These are phyloP conservation scores for Chamaecyparis obtusa DNA, from an alignment of 75 land plant genomes.

Conservation along the genomic window DNA sequence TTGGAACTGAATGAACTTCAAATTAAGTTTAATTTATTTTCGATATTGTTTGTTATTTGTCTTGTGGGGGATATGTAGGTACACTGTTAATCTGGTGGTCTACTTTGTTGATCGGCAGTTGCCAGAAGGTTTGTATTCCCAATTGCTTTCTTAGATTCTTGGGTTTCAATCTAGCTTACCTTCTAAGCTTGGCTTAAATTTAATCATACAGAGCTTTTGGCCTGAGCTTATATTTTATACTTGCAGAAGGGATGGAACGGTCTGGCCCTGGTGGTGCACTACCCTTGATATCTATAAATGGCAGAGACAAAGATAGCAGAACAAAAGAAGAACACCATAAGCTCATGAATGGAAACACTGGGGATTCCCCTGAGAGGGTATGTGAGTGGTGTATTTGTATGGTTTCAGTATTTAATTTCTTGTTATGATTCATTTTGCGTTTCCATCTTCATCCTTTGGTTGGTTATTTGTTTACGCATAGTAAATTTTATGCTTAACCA, in stretches of 20 bases:
- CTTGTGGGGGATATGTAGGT: slow-evolving; percentile 50
- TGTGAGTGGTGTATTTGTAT: background rate
- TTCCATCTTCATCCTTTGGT: background rate
- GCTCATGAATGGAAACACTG: slow-evolving; percentile 75
- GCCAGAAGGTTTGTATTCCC: slow-evolving; percentile 49
- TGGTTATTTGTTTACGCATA: background rate
- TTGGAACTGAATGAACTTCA: background rate
- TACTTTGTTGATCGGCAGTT: slow-evolving; percentile 78
- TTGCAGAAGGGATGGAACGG: slow-evolving; percentile 71
- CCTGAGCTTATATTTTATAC: background rate
- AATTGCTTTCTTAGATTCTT: background rate
- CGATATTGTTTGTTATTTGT: background rate
- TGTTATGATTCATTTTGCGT: background rate
- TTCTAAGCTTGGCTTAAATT: background rate
- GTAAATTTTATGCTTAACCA: background rate
- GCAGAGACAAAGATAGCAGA: slow-evolving; percentile 63
- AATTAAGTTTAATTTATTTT: background rate
- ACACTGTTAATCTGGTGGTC: slow-evolving; percentile 87
- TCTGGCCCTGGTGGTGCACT: slow-evolving; percentile 21
- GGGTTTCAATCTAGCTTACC: background rate
- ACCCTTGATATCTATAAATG: slow-evolving; percentile 57
- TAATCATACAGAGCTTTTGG: background rate
- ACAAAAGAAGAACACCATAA: slow-evolving; percentile 73
- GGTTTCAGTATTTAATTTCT: background rate
- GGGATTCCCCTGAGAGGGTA: slow-evolving; percentile 53